Conservation (phyloP, 73 alveolate species). For the Tetrahymena malaccensis region DNA sequence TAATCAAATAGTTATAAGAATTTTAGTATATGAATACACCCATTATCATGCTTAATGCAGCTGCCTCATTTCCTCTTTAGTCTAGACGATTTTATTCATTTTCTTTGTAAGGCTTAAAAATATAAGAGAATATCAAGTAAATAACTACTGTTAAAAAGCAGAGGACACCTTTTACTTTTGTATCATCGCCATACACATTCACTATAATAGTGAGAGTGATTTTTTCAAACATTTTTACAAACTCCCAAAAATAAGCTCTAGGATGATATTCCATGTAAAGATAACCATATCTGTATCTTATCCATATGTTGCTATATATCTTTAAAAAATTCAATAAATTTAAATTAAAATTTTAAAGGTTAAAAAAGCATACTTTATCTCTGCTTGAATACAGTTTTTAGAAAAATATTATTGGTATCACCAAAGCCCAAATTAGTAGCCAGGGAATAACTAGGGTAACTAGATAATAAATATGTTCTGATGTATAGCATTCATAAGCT, state of each 20-base stretch:
- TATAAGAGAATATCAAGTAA: constrained; percentile 4
- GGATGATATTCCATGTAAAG: constrained; percentile 25
- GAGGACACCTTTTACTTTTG: constrained; percentile 13
- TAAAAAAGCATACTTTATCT: not conserved
- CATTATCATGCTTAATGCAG: constrained; percentile 6
- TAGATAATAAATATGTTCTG: not conserved
- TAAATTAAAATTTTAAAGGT: not conserved
- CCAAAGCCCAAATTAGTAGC: not conserved
- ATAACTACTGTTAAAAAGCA: constrained; percentile 1
- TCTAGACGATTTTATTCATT: constrained; percentile 16
- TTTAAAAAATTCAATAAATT: not conserved
- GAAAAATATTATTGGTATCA: constrained; percentile 1
- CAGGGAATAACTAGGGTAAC: not conserved
- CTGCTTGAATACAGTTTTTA: not conserved
- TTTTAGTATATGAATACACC: constrained; percentile 26
- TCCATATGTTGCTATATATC: not conserved
- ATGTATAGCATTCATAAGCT: not conserved
- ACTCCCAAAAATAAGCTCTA: constrained; percentile 35
- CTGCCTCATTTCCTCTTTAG: constrained; percentile 1
- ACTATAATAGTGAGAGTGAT: not conserved
- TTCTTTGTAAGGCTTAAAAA: constrained; percentile 8
- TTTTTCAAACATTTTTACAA: constrained; percentile 28
- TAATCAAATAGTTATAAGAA: not conserved
- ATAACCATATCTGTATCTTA: constrained; percentile 9
- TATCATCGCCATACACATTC: not conserved